Evolutionary conservation across 768 basidiomycete species (phyloP), one percentile per base, ranked within the genome.

Genomic region (Paxillus rubicundulus): DNA sequence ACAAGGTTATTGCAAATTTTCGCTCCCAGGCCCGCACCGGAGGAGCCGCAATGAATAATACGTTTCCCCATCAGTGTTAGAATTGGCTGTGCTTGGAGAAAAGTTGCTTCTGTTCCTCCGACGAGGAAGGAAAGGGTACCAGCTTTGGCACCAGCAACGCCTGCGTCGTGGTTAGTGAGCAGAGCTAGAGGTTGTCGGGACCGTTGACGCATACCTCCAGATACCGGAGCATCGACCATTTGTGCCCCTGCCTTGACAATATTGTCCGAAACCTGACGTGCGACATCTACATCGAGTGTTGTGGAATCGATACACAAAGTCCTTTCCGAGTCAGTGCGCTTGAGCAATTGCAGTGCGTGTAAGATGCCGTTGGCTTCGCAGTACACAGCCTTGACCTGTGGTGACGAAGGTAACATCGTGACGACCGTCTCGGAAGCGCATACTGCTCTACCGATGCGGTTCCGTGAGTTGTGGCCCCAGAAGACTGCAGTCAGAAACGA

Each of bases 181-280:
- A 49, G 21, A 9, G n/a, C 40, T 42, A 24, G 36, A 49, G 51
- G 30, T 27, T 45, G 47, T 46, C 17, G 16, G 24, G 49, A 40
- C 14, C 9, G 50, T 37, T 18, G 50, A 45, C 37, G 69, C 82
- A 49, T 65, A 88, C 92, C 94, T 50, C 95, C 95, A 44, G 92
- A 94, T 1, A 98, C 94, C 3, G 95, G 95, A 5, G 95, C 93
- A 65, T 98, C 95, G 18, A 97, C 77, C 83, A 97, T 92, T 37
- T 71, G 71, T 7, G 85, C 90, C 21, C 87, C 85, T 24, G 76
- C 70, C 13, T 62, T 52, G 9, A 71, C 73, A 1, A 89, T 80
- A 20, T 77, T 70, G 9, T 65, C 53, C 0, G 92, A 81, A 10
- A 95, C 82, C 28, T 77, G 69, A 38, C 82, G 82, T 0, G 93